Percentiles rank a stretch among this genome's conserved stretches.
Conservation (phyloP, 2,329 filamentous ascomycete species). For the Fusarium avenaceum region DNA sequence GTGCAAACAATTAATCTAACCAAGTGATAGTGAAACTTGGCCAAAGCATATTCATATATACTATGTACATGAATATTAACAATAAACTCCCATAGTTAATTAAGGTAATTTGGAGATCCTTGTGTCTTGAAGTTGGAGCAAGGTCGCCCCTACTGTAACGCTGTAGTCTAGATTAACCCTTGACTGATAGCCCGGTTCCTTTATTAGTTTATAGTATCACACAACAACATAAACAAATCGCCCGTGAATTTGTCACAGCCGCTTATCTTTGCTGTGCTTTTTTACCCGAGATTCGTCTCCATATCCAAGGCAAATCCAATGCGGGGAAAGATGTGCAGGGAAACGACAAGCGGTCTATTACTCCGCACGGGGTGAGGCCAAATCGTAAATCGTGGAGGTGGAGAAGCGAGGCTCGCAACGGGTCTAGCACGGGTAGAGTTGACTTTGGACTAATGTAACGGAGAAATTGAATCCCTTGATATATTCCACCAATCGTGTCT, state of each 20-base stretch:
- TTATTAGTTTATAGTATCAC: background rate
- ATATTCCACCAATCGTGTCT: slow-evolving; percentile 34
- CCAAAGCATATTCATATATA: background rate
- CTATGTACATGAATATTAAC: no score
- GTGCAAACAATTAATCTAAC: background rate
- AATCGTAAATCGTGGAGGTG: slow-evolving; percentile 40
- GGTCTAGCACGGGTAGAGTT: slow-evolving; percentile 31
- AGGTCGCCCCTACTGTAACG: background rate
- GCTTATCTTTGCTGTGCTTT: slow-evolving; percentile 19
- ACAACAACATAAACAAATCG: background rate
- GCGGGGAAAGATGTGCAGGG: slow-evolving; percentile 33
- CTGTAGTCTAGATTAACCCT: background rate
- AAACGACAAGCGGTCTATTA: slow-evolving; percentile 34
- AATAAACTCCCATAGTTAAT: background rate
- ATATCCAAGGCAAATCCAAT: slow-evolving; percentile 14
- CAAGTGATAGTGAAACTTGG: slow-evolving; percentile 1
- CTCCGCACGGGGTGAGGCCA: slow-evolving; percentile 37
- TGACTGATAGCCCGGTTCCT: background rate
- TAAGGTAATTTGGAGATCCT: slow-evolving; percentile 15
- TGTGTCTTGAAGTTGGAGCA: background rate
- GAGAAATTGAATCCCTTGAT: slow-evolving; percentile 10
- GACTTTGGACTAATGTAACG: slow-evolving; percentile 13
- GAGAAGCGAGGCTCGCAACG: slow-evolving; percentile 18
- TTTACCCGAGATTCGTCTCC: slow-evolving; percentile 31
- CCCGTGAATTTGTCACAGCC: background rate